These are phyloP conservation scores for Rhodomyrtus tomentosa DNA, from an alignment of 345 rosid genomes.

Conservation along the genomic window DNA sequence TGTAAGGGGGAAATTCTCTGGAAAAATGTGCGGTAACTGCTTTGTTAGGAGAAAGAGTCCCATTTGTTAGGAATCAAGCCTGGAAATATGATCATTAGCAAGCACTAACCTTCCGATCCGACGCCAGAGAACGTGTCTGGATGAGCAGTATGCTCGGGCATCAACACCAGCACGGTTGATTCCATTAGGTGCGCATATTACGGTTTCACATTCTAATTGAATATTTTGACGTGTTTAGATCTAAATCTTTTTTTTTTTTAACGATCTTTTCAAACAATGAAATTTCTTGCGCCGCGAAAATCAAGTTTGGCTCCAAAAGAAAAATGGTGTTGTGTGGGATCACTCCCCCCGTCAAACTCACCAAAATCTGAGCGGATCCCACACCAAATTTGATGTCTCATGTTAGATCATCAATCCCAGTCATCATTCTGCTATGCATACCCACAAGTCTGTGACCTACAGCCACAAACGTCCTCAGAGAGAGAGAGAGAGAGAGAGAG, in stretches of 20 bases:
- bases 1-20: background rate
- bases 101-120: background rate
- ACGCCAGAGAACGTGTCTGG: background rate
- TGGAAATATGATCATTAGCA: background rate
- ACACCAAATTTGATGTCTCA: background rate
- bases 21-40: background rate
- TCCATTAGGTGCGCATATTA: background rate
- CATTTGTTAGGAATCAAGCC: background rate
- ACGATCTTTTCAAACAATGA: background rate
- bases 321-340: background rate
- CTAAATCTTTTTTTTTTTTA: background rate
- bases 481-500: background rate
- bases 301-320: background rate
- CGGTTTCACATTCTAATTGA: background rate
- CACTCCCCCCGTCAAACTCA: background rate
- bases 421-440: background rate
- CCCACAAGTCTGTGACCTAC: background rate
- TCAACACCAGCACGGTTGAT: background rate
- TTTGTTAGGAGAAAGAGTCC: background rate
- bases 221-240: background rate
- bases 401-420: background rate
- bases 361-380: background rate
- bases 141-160: background rate
- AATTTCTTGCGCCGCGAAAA: rapidly evolving
- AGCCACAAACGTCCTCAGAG: background rate